phyloP scores from a whole-genome alignment of 2,329 filamentous ascomycete species.

The Sordariomycetes sp. region DNA sequence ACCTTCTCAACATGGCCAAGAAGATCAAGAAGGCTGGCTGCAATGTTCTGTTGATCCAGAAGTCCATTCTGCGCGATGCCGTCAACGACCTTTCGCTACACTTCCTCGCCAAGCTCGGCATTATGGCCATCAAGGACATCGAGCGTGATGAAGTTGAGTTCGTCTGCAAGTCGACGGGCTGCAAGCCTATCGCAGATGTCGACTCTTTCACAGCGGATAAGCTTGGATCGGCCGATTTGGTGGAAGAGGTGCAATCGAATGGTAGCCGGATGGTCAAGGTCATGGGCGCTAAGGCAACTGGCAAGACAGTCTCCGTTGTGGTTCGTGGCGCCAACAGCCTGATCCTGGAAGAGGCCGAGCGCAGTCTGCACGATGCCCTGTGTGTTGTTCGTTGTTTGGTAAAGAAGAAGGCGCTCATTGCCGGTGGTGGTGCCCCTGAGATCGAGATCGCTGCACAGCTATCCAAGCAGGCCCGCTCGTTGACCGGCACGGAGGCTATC shows the following conservation, averaged over 20 bases:
- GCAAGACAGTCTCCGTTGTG: conserved; percentile 89
- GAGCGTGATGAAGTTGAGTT: conserved; percentile 99
- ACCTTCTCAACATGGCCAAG: conserved; percentile 97
- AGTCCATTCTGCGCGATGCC: conserved; percentile 93
- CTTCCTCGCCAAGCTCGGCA: conserved; percentile 95
- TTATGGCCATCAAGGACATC: conserved; percentile 93
- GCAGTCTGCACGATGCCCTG: conserved; percentile 91
- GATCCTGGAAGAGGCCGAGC: conserved; percentile 94
- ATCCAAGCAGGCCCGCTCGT: conserved; percentile 68
- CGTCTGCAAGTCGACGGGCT: conserved; percentile 97
- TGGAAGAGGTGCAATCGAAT: conserved; percentile 82
- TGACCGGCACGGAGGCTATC: conserved; percentile 88
- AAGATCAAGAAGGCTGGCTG: conserved; percentile 99
- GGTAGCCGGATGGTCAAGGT: conserved; percentile 93
- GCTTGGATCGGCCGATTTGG: conserved; percentile 83
- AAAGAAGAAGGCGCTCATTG: conserved; percentile 99
- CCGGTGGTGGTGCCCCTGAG: conserved; percentile 91
- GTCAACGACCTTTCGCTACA: conserved; percentile 97
- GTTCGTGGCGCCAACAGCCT: conserved; percentile 89
- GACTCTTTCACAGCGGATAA: conserved; percentile 99
- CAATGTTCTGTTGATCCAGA: conserved; percentile 96
- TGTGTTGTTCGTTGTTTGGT: conserved; percentile 96
- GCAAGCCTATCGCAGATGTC: conserved; percentile 97
- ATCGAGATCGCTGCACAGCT: conserved; percentile 91
- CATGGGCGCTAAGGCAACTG: conserved; percentile 74